Percentiles rank a stretch among this genome's conserved stretches.
Evolutionary conservation across 1,139 yeast species (phyloP).

Genomic region (Debaryomyces robertsiae): DNA sequence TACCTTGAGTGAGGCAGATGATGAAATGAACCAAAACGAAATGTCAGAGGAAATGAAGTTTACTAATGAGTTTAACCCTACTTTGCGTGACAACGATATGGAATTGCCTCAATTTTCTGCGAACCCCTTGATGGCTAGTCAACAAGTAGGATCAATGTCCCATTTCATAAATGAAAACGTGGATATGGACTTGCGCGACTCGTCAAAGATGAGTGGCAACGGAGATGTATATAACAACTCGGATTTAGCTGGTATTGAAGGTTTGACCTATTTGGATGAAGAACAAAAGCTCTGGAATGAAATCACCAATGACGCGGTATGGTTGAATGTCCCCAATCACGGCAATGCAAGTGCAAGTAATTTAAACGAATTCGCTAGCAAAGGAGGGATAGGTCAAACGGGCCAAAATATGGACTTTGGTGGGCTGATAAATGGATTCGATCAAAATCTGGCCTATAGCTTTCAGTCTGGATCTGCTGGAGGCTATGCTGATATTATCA

Average conservation of each 20-base stretch:
- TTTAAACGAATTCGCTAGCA: conserved; percentile 3
- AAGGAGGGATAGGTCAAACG: not conserved
- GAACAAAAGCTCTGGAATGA: conserved; percentile 76
- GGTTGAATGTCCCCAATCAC: conserved; percentile 45
- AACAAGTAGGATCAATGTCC: not conserved
- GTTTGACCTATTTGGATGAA: conserved; percentile 45
- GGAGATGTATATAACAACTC: conserved; percentile 37
- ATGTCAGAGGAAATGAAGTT: not conserved
- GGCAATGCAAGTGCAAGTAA: conserved; percentile 1
- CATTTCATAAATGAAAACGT: conserved; percentile 22
- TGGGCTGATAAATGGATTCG: conserved; percentile 1
- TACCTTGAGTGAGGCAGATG: not conserved
- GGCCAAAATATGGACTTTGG: not conserved
- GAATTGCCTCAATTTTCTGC: conserved; percentile 26
- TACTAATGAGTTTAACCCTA: too few species aligned
- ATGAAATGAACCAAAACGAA: not conserved
- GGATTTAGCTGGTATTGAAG: conserved; percentile 48
- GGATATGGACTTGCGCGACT: conserved; percentile 14
- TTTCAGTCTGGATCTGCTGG: conserved; percentile 17
- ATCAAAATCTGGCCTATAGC: not conserved
- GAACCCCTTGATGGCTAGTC: not conserved
- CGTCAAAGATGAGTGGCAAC: conserved; percentile 15
- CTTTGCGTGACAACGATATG: conserved; percentile 18
- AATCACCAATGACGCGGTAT: conserved; percentile 71
- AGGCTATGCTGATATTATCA: conserved; percentile 43